A percentile compares a stretch with the other conserved stretches of the same genome.
phyloP scores from a whole-genome alignment of 306 rosid genomes.

The Dryas drummondii region DNA sequence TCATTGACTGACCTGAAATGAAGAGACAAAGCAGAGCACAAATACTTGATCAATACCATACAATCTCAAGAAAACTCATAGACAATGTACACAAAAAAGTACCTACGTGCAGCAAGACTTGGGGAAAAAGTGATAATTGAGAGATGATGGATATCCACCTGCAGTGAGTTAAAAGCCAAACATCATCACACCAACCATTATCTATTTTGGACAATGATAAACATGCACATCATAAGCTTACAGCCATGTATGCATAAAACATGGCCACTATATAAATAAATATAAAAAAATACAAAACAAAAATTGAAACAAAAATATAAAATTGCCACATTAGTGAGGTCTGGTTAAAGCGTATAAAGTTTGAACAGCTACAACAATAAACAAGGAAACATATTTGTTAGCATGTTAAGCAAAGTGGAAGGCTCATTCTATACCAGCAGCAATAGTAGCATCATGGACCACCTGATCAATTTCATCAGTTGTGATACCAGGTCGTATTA shows the following conservation, averaged over 20 bases:
- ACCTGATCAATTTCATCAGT: constrained; percentile 95
- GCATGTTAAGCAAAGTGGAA: constrained; percentile 9
- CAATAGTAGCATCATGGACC: constrained; percentile 88
- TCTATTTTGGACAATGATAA: not conserved
- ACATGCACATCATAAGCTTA: not conserved
- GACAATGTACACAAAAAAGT: constrained; percentile 41
- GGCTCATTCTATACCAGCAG: constrained; percentile 59
- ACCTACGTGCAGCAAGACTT: constrained; percentile 99
- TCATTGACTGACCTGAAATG: constrained; percentile 88
- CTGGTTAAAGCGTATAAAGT: not conserved
- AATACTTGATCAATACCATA: constrained; percentile 21
- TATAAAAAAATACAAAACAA: not conserved
- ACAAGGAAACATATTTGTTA: not conserved
- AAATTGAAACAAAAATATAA: not conserved
- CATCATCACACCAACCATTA: constrained; percentile 16
- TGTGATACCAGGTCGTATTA: constrained; percentile 81
- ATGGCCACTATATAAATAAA: not conserved
- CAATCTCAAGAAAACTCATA: not conserved
- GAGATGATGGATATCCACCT: constrained; percentile 98
- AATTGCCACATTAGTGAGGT: not conserved
- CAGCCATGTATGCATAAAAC: not conserved
- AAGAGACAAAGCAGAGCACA: constrained; percentile 17
- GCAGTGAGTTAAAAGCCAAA: constrained; percentile 23
- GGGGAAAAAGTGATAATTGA: constrained; percentile 89
- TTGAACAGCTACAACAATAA: not conserved